A percentile compares a stretch with the other conserved stretches of the same genome.
phyloP scores from a whole-genome alignment of 2,329 filamentous ascomycete species.

The Stemphylium beticola region DNA sequence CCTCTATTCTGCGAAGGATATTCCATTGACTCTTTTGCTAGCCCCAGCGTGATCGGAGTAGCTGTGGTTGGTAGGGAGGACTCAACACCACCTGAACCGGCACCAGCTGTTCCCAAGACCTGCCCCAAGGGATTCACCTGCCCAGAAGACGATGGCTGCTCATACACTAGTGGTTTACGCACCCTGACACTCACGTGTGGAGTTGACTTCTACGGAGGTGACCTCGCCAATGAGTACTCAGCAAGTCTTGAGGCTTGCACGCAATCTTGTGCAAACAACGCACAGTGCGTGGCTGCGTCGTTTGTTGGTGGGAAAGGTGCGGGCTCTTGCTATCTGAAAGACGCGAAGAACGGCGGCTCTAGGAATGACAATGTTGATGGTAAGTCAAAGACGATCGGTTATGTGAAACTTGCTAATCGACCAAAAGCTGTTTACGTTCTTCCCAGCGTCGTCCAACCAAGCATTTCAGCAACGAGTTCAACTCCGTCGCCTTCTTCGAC shows the following conservation, averaged over 20 bases:
- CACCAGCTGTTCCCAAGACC: neutral
- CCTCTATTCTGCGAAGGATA: too few species aligned
- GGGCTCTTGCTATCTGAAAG: neutral
- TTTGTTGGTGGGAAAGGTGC: neutral
- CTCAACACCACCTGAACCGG: neutral
- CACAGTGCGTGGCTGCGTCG: neutral
- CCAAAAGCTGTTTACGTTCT: neutral
- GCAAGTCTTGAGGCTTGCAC: neutral
- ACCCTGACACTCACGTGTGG: neutral
- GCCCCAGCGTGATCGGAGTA: neutral
- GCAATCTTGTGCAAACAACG: neutral
- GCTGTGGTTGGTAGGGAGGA: neutral
- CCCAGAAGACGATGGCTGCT: neutral
- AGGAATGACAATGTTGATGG: neutral
- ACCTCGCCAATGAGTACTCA: neutral
- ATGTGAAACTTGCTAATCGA: neutral
- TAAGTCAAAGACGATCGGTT: neutral
- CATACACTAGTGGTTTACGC: neutral
- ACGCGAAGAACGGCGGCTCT: neutral
- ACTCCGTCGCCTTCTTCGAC: neutral
- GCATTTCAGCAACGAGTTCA: neutral
- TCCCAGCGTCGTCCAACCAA: neutral
- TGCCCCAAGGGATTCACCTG: neutral
- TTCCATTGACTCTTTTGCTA: neutral
- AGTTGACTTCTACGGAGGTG: constrained; percentile 1